Conservation (phyloP, 352 stramenopile species). For the Phytopythium oedochilum region DNA sequence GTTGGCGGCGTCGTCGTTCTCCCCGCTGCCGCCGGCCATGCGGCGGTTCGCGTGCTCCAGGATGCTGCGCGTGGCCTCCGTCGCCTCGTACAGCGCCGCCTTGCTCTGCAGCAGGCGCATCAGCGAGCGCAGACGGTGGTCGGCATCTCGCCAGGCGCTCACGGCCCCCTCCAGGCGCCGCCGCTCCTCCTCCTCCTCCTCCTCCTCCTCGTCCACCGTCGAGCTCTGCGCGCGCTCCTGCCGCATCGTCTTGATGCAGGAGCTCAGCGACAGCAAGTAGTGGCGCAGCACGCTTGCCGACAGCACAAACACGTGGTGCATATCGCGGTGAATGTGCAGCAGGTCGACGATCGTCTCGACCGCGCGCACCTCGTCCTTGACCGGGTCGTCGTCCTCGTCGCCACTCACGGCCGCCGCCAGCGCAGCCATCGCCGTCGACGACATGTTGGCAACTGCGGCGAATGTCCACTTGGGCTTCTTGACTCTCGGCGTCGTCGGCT, state of each 20-base stretch:
- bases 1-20: constrained; percentile 6
- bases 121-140: constrained; percentile 41
- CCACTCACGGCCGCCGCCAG: constrained; percentile 1
- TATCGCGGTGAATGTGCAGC: constrained; percentile 93
- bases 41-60: not conserved
- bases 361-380: constrained; percentile 51
- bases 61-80: constrained; percentile 16
- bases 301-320: constrained; percentile 77
- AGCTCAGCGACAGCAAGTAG: constrained; percentile 37
- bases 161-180: constrained; percentile 11
- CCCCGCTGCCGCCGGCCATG: constrained; percentile 12
- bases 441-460: constrained; percentile 2
- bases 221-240: not conserved
- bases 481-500: constrained; percentile 28
- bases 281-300: constrained; percentile 55
- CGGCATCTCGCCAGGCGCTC: constrained; percentile 45
- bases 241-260: constrained; percentile 9
- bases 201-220: constrained; percentile 2
- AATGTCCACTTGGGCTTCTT: constrained; percentile 15
- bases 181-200: constrained; percentile 4
- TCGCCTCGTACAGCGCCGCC: constrained; percentile 49
- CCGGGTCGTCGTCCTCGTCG: constrained; percentile 22
- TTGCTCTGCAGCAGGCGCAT: constrained; percentile 53
- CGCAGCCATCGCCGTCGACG: constrained; percentile 3
- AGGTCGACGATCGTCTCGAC: constrained; percentile 91